Evolutionary conservation across 1,139 yeast genomes (phyloP).

Genomic region (Lodderomyces orthopsilosis): DNA sequence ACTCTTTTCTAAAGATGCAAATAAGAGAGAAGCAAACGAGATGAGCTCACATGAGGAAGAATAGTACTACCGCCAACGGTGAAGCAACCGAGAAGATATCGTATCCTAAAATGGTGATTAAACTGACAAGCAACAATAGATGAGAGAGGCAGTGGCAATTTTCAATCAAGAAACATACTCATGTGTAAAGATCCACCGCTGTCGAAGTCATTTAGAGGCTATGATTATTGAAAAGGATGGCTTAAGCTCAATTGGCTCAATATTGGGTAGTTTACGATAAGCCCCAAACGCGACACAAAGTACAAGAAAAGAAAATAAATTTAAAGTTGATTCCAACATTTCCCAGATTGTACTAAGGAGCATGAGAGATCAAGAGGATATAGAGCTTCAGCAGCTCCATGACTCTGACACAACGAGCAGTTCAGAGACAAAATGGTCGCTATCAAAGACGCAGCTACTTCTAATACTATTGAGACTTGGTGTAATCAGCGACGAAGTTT

Average conservation of each 20-base stretch:
- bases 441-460: conserved; percentile 21
- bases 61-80: too few relatives aligned
- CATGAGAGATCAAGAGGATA: conserved; percentile 7
- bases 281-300: neutral
- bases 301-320: neutral
- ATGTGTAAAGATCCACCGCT: too few relatives aligned
- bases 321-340: neutral
- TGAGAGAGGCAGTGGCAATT: too few relatives aligned
- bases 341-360: neutral
- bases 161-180: too few relatives aligned
- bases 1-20: conserved; percentile 16
- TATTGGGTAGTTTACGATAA: too few relatives aligned
- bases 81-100: too few relatives aligned
- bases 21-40: conserved; percentile 4
- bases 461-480: conserved; percentile 31
- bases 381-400: conserved; percentile 8
- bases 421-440: neutral
- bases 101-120: too few relatives aligned
- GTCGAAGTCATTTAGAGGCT: too few relatives aligned
- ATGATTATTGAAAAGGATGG: too few relatives aligned
- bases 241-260: too few relatives aligned
- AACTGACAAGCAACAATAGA: too few relatives aligned
- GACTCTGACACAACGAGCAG: neutral
- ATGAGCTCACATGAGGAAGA: too few relatives aligned
- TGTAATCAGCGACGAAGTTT: conserved; percentile 28